Conservation (phyloP, 192 early-diverging fungal species). For the Pilaira anomala region DNA sequence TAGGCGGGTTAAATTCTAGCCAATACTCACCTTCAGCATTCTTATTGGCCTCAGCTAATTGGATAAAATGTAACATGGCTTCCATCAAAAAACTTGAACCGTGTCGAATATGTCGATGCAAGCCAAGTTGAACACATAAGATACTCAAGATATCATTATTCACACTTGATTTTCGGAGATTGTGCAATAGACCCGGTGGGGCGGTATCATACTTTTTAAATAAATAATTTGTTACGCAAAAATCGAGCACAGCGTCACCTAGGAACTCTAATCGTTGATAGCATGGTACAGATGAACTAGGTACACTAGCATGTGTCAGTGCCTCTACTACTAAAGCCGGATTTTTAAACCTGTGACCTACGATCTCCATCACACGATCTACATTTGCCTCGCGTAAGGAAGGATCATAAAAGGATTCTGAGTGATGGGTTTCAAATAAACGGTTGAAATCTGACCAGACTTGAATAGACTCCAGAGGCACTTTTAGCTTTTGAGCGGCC, state of each 20-base stretch:
- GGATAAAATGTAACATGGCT: constrained; percentile 54
- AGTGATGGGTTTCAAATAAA: constrained; percentile 14
- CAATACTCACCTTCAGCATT: constrained; percentile 64
- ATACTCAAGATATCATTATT: constrained; percentile 83
- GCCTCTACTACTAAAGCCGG: constrained; percentile 69
- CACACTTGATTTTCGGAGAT: constrained; percentile 80
- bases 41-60: constrained; percentile 44
- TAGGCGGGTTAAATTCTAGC: constrained; percentile 76
- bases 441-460: constrained; percentile 44
- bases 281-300: constrained; percentile 51
- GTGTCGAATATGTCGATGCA: constrained; percentile 69
- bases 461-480: constrained; percentile 51
- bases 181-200: constrained; percentile 69
- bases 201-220: constrained; percentile 63
- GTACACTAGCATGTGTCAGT: constrained; percentile 77
- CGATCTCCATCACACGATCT: constrained; percentile 33
- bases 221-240: constrained; percentile 67
- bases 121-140: constrained; percentile 56
- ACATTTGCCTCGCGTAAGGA: constrained; percentile 8
- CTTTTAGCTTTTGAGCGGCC: constrained; percentile 50
- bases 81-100: constrained; percentile 49
- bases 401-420: background rate
- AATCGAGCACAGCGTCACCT: constrained; percentile 81
- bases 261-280: constrained; percentile 92
- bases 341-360: constrained; percentile 75